A percentile compares a stretch with the other conserved stretches of the same genome.
Evolutionary conservation across 331 rosid genomes (phyloP).

Genomic region (Malus hybrid): DNA sequence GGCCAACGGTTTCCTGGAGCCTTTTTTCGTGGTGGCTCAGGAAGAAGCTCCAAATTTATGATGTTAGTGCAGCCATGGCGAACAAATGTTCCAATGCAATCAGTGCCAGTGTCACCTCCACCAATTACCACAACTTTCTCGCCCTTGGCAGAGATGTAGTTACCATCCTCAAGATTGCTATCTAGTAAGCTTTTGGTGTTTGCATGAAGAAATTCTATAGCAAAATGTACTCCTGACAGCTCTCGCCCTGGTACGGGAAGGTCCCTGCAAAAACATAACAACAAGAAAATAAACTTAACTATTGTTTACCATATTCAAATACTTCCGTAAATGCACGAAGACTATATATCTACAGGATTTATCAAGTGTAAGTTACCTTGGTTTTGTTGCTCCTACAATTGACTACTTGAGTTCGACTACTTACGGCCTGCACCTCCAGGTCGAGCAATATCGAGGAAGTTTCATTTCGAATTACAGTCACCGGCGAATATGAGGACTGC

Average conservation of each 20-base stretch:
- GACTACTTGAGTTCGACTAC: no score
- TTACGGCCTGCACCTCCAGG: no score
- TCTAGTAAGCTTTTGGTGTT: constrained; percentile 98
- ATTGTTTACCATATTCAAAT: background rate
- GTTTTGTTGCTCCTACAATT: constrained; percentile 85
- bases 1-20: constrained; percentile 99
- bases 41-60: constrained; percentile 81
- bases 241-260: constrained; percentile 94
- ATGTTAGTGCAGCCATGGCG: constrained; percentile 81
- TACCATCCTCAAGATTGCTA: constrained; percentile 76
- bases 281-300: background rate
- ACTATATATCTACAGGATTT: background rate
- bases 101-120: constrained; percentile 99
- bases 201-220: constrained; percentile 95
- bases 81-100: constrained; percentile 93
- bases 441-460: no score
- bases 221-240: constrained; percentile 85
- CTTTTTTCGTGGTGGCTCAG: constrained; percentile 75
- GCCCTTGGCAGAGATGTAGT: constrained; percentile 88
- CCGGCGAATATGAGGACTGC: no score
- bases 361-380: constrained; percentile 46
- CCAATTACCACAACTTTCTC: constrained; percentile 94
- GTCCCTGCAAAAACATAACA: constrained; percentile 43
- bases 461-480: no score
- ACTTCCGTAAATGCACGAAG: background rate